Conservation (phyloP, 2,329 filamentous ascomycete genomes). For the Fusarium oxysporum region DNA sequence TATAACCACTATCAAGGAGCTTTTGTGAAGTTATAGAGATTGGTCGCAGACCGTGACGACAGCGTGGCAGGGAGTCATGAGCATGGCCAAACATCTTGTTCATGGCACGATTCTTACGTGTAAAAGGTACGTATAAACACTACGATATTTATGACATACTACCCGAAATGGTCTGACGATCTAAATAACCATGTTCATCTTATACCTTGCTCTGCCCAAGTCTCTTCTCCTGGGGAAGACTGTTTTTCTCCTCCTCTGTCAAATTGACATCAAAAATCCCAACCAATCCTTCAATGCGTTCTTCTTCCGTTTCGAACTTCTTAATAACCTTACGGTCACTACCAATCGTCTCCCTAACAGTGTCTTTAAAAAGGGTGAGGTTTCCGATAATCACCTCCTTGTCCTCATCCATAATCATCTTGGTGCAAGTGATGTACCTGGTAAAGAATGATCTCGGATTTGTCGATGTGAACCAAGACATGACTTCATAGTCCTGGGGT, state of each 20-base stretch:
- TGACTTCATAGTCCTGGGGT: background rate
- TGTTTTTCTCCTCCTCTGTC: background rate
- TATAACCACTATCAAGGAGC: background rate
- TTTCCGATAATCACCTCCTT: background rate
- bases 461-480: constrained; percentile 2
- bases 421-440: background rate
- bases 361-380: background rate
- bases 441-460: background rate
- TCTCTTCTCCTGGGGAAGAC: background rate
- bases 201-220: background rate
- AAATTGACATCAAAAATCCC: background rate
- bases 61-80: too few species aligned
- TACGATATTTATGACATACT: background rate
- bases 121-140: too few species aligned
- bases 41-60: background rate
- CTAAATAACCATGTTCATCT: background rate
- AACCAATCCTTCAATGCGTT: background rate
- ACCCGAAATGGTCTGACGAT: background rate
- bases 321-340: background rate
- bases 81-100: background rate
- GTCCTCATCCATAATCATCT: background rate
- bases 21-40: background rate
- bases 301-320: background rate
- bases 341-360: background rate
- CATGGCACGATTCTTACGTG: background rate